Base-by-base conservation (phyloP, 2,329 filamentous ascomycete genomes). In the Pseudocercospora crystallina region DNA sequence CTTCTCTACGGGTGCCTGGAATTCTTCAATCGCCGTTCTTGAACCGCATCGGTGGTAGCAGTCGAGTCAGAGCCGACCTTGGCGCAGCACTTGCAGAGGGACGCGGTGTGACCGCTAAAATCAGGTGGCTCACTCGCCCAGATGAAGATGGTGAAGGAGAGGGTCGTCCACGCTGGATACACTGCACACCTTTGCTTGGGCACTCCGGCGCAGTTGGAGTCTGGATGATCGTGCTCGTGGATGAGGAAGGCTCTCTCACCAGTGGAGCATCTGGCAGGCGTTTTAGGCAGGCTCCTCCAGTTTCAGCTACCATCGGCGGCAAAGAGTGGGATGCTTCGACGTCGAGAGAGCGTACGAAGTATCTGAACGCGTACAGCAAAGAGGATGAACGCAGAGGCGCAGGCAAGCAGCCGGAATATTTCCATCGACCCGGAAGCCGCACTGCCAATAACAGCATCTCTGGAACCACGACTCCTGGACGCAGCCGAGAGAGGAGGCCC, bases 201-300 rank as follows among this genome's bases (percentile, higher is more conserved):
- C 77, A 77, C 36, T 84, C 84, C 56, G 83, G 84, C 1, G 74
- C 80, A 3, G 81, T 90, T 0, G 87, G 87, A 12, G 86, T 89
- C 0, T 90, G 87, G 87, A 87, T 90, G 84, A 76, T 90, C 5
- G 78, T 90, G 0, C 76, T 90, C 11, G 81, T 89, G 3, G 85
- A 89, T 55, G 83, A 87, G 39, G 70, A 73, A 15, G 49, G 51
- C 36, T 50, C 51, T 12, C 15, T 43, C 32, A 45, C 56, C 12
- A 61, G 59, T 26, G 52, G 39, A 14, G 48, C 46, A 39, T 59
- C 54, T 5, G 59, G 58, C 8, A 43, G 66, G 36, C 53, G 68
- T 32, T 70, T 70, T 48, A 61, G 68, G 35, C 58, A 61, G 37
- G 68, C 69, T 20, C 68, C 70, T 12, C 68, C 69, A 11, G 66